Evolutionary conservation across 2,329 filamentous ascomycete species (phyloP).

Genomic region (Colletotrichum australisinense): DNA sequence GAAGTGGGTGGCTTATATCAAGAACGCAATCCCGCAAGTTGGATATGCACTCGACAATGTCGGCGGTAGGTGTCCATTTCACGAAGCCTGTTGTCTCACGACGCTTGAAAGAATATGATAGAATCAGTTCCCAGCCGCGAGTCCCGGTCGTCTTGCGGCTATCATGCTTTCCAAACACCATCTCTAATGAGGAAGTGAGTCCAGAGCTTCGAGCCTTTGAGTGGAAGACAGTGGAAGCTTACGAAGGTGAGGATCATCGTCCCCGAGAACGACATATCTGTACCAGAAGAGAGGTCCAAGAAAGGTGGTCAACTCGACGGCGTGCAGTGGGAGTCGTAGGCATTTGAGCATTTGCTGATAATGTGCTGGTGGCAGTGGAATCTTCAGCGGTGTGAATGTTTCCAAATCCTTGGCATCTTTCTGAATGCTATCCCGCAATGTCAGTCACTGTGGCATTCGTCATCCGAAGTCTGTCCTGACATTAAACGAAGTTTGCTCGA

Average conservation of each 20-base stretch:
- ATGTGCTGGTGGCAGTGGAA: neutral
- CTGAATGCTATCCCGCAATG: neutral
- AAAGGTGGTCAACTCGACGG: neutral
- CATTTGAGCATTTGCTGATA: neutral
- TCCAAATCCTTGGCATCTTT: neutral
- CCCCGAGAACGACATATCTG: neutral
- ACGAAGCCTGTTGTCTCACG: neutral
- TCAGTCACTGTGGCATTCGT: neutral
- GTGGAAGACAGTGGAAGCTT: neutral
- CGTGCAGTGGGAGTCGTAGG: neutral
- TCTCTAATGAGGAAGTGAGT: neutral
- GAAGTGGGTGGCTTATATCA: conserved; percentile 62
- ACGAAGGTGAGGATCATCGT: neutral
- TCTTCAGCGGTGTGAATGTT: neutral
- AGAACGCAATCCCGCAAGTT: neutral
- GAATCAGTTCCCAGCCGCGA: neutral
- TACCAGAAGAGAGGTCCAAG: neutral
- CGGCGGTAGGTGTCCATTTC: neutral
- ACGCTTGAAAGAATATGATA: neutral
- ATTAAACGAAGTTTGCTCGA: neutral
- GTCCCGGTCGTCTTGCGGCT: neutral
- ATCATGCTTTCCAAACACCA: neutral
- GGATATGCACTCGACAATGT: neutral
- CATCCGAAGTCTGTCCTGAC: neutral
- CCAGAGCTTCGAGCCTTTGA: neutral